These are phyloP conservation scores for Suhomyces anneliseae DNA, from an alignment of 1,139 yeast genomes.

Conservation along the genomic window DNA sequence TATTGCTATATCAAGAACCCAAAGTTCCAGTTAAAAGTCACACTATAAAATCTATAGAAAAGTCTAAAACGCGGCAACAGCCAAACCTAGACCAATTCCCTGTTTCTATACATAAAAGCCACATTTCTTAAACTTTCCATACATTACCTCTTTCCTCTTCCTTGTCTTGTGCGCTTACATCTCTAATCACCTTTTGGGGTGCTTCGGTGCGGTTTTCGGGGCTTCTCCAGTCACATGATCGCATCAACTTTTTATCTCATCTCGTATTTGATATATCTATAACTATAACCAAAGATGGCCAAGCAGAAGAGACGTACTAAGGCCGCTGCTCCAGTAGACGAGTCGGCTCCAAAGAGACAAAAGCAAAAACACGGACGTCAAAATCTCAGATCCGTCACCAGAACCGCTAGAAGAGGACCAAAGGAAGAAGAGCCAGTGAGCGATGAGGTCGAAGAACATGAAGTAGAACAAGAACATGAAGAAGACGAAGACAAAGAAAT, in stretches of 20 bases:
- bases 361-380: slow-evolving; percentile 55
- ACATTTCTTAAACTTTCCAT: no score
- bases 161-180: no score
- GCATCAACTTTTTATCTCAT: neutral
- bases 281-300: slow-evolving; percentile 7
- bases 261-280: neutral
- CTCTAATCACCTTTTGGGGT: no score
- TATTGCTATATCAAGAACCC: no score
- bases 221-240: neutral
- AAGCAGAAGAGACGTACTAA: slow-evolving; percentile 11
- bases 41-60: no score
- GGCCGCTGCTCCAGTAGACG: slow-evolving; percentile 1
- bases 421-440: slow-evolving; percentile 14
- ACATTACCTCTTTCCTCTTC: no score
- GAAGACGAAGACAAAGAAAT: slow-evolving; percentile 18
- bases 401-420: slow-evolving; percentile 47
- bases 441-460: slow-evolving; percentile 18
- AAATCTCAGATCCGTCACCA: slow-evolving; percentile 55
- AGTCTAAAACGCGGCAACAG: no score
- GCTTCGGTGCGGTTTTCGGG: no score
- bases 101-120: no score
- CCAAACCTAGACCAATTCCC: no score
- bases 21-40: no score
- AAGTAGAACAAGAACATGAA: slow-evolving; percentile 16
- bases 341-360: slow-evolving; percentile 11